phyloP scores from a whole-genome alignment of 495 filamentous ascomycete genomes.

The Penicillium silybi region DNA sequence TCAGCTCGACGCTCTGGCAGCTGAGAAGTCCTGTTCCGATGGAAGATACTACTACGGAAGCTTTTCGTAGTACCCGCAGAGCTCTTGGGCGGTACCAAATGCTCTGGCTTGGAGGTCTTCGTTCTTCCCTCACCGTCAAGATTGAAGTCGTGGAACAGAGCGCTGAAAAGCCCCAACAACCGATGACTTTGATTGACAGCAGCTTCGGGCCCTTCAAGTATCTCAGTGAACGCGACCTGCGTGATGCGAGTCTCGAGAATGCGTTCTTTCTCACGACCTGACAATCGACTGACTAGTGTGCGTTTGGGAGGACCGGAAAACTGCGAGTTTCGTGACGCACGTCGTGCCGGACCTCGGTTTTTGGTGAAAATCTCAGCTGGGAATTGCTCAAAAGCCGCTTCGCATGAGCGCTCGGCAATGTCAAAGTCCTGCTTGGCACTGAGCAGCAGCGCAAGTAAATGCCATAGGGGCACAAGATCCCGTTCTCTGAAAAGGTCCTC shows the following conservation, averaged over 20 bases:
- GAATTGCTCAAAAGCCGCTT: conserved; percentile 88
- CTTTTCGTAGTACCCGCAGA: conserved; percentile 68
- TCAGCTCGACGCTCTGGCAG: conserved; percentile 29
- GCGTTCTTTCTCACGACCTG: conserved; percentile 70
- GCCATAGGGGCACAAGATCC: conserved; percentile 58
- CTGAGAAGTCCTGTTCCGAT: conserved; percentile 44
- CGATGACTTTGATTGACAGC: conserved; percentile 82
- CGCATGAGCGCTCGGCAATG: conserved; percentile 73
- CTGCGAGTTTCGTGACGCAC: conserved; percentile 27
- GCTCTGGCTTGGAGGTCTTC: conserved; percentile 19
- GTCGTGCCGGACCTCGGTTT: conserved; percentile 31
- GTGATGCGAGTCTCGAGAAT: conserved; percentile 93
- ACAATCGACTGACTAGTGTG: conserved; percentile 67
- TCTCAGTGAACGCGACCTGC: conserved; percentile 77
- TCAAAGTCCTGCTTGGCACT: conserved; percentile 83
- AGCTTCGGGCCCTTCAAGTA: conserved; percentile 72
- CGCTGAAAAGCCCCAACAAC: conserved; percentile 73
- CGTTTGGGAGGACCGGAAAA: conserved; percentile 29
- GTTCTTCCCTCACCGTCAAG: conserved; percentile 24
- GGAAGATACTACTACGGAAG: conserved; percentile 71
- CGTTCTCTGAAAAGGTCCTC: conserved; percentile 34
- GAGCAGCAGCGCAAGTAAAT: conserved; percentile 78
- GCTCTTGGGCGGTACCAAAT: conserved; percentile 59
- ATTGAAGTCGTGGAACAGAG: conserved; percentile 63
- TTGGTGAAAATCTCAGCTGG: conserved; percentile 53